Conservation (phyloP, 2,329 filamentous ascomycete species). For the Nannizziopsis barbatae region DNA sequence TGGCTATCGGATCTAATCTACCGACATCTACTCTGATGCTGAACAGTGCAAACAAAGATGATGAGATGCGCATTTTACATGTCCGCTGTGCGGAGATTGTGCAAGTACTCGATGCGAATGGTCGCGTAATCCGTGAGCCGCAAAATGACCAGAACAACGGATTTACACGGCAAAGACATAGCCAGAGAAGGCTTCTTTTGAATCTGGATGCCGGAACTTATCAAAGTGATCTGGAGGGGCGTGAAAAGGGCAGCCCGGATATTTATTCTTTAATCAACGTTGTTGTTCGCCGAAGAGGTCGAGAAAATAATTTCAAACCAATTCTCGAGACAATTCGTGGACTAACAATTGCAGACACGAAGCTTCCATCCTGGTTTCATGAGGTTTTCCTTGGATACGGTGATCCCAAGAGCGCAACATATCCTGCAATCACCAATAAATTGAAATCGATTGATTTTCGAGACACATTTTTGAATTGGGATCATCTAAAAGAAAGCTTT, state of each 20-base stretch:
- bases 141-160: conserved; percentile 49
- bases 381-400: conserved; percentile 98
- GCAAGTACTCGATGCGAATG: conserved; percentile 76
- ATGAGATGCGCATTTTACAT: conserved; percentile 54
- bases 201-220: conserved; percentile 72
- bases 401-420: conserved; percentile 76
- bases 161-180: conserved; percentile 43
- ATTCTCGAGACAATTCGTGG: conserved; percentile 84
- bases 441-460: conserved; percentile 74
- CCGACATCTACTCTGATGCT: conserved; percentile 23
- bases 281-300: conserved; percentile 65
- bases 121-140: conserved; percentile 55
- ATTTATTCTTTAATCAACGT: conserved; percentile 79
- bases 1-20: conserved; percentile 56
- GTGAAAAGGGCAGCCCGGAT: conserved; percentile 57
- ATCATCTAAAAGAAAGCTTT: conserved; percentile 80
- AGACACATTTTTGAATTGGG: conserved; percentile 92
- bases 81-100: conserved; percentile 77
- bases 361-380: conserved; percentile 81
- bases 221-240: conserved; percentile 59
- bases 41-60: conserved; percentile 18
- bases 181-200: conserved; percentile 60
- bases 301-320: conserved; percentile 96
- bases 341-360: conserved; percentile 72
- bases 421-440: conserved; percentile 68